Evolutionary conservation across 257 asterid species (phyloP), one percentile per base, ranked within the genome.

Genomic region (Apocynum venetum): DNA sequence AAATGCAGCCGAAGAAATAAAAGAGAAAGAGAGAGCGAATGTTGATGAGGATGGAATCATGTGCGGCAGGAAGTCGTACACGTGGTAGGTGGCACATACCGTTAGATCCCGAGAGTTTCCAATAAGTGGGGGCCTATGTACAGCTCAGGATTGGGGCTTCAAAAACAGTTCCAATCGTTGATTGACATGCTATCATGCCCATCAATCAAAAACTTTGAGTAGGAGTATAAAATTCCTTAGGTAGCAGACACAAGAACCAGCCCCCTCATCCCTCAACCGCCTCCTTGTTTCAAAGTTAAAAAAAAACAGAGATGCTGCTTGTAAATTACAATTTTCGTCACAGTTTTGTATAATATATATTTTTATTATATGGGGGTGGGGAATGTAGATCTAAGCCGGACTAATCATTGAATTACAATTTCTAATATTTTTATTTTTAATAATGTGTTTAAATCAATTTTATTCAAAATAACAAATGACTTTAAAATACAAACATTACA

Each of bases 51-150:
- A 74, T 49, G 71, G 71, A 76, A 83, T 83, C 74, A 87, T 81
- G 85, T 74, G 77, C 69, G 69, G 49, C 72, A 75, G 49, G 84
- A 66, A 80, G 79, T 0, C 56, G 71, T 72, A 76, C 87, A 82
- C 76, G 87, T 81, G 86, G 84, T 88, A 73, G 87, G 89, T 83
- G 80, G 81, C 79, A 74, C 80, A 60, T 57, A 72, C 82, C 83
- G 80, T 77, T 77, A 74, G 86, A 76, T 84, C 15, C 72, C 76
- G 68, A 19, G 49, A 59, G 19, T 73, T 53, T 56, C 73, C 78
- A 64, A 51, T 6, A 35, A 46, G 81, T 71, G 76, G 87, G n/a
- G 86, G 86, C 38, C 84, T 71, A 79, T 6, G 38, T 51, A 80
- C 90, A 84, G 85, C 85, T 75, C 61, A 61, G 68, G 63, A 75